A percentile compares a stretch with the other conserved stretches of the same genome.
phyloP scores from a whole-genome alignment of 2,329 filamentous ascomycete genomes.

The Ophiosphaerella herpotricha region DNA sequence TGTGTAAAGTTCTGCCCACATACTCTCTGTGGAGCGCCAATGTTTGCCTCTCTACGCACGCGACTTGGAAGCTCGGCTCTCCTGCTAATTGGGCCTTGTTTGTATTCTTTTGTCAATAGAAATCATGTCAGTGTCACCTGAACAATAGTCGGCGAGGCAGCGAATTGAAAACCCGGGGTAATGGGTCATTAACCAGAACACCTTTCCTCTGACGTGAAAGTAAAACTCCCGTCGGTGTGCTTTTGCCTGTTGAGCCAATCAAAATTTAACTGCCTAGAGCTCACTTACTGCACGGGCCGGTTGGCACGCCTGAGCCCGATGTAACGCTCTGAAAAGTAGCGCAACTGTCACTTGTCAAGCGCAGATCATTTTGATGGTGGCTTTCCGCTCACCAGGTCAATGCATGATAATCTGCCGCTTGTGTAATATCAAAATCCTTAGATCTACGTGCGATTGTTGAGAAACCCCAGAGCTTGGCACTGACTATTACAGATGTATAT shows the following conservation, averaged over 20 bases:
- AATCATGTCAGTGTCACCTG: conserved; percentile 1
- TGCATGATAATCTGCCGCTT: conserved; percentile 12
- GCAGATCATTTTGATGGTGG: conserved; percentile 3
- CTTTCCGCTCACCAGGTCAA: conserved; percentile 17
- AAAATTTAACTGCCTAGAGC: conserved; percentile 1
- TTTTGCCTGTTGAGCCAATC: conserved; percentile 23
- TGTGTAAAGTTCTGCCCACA: neutral
- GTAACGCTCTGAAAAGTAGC: conserved; percentile 25
- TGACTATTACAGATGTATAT: conserved; percentile 1
- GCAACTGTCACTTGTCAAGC: conserved; percentile 17
- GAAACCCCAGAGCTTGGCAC: conserved; percentile 4
- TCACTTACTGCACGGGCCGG: conserved; percentile 8
- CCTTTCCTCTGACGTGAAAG: conserved; percentile 5
- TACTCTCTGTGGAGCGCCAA: neutral
- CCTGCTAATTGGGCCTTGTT: too few species aligned
- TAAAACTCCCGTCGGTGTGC: conserved; percentile 13
- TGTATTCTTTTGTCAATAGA: neutral
- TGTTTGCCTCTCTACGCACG: neutral
- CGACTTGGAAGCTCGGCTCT: neutral
- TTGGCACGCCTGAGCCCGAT: conserved; percentile 14
- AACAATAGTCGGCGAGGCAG: conserved; percentile 21
- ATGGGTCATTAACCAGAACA: conserved; percentile 15
- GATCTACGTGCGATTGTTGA: conserved; percentile 13
- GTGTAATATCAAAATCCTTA: conserved; percentile 3
- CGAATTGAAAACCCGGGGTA: conserved; percentile 18